Conservation (phyloP, 1,284 basidiomycete species). For the Singerocomus inundabilis region DNA sequence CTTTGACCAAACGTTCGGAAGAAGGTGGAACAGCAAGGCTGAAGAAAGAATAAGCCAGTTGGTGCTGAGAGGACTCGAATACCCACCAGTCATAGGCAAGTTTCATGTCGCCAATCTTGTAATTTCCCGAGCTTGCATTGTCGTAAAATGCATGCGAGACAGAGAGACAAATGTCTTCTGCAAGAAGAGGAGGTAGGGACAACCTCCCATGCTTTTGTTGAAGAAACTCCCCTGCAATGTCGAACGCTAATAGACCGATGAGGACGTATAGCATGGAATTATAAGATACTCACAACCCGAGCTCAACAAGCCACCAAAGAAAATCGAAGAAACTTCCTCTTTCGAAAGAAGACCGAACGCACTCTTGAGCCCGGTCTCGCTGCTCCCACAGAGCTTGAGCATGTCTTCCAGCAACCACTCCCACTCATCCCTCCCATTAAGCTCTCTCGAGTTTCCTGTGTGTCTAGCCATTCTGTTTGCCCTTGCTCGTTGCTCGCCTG, state of each 20-base stretch:
- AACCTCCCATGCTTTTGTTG: conserved; percentile 51
- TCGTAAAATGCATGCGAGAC: conserved; percentile 90
- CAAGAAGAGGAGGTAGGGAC: conserved; percentile 46
- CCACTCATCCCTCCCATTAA: conserved; percentile 75
- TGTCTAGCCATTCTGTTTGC: conserved; percentile 84
- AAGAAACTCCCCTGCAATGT: conserved; percentile 70
- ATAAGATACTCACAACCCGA: conserved; percentile 76
- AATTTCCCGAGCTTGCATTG: conserved; percentile 88
- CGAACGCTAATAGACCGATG: conserved; percentile 59
- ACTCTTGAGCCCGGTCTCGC: conserved; percentile 59
- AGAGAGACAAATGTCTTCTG: conserved; percentile 79
- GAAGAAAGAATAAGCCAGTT: conserved; percentile 12
- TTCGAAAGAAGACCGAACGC: conserved; percentile 76
- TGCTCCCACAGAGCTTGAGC: conserved; percentile 72
- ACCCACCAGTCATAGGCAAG: conserved; percentile 89
- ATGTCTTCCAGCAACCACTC: conserved; percentile 85
- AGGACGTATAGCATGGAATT: conserved; percentile 9
- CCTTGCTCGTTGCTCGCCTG: conserved; percentile 74
- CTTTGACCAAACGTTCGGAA: conserved; percentile 61
- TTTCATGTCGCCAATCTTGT: conserved; percentile 92
- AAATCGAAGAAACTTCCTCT: conserved; percentile 75
- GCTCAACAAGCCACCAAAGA: conserved; percentile 79
- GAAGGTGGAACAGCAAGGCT: conserved; percentile 74
- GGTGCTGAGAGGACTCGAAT: not conserved
- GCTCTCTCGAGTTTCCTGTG: conserved; percentile 55